phyloP scores from a whole-genome alignment of 2,329 filamentous ascomycete species.

The Coniochaeta sp. region DNA sequence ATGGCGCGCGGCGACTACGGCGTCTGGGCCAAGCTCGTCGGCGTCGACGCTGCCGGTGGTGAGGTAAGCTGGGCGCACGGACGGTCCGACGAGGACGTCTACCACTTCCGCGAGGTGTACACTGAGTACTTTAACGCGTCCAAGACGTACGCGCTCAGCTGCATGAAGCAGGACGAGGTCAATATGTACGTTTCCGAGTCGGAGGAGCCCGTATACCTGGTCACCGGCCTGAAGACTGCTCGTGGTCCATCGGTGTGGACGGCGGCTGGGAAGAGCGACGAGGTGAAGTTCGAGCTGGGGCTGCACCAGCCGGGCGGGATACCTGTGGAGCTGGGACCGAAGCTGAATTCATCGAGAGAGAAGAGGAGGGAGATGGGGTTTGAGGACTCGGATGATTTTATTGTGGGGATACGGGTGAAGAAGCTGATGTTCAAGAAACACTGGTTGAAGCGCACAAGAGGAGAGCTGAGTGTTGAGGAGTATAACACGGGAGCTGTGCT shows the following conservation, averaged over 20 bases:
- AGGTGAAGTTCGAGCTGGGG: not conserved
- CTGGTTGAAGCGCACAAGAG: not conserved
- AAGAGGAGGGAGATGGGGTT: not conserved
- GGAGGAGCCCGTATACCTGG: conserved; percentile 2
- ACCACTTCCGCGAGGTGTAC: not conserved
- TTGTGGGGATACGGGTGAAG: not conserved
- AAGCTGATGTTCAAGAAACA: not conserved
- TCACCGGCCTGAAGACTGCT: conserved; percentile 2
- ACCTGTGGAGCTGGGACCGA: not conserved
- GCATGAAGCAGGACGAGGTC: not conserved
- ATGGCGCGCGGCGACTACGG: not conserved
- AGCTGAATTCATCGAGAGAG: not conserved
- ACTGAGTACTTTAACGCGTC: not conserved
- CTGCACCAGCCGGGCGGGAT: not conserved
- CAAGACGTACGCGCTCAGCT: not conserved
- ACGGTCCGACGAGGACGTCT: not conserved
- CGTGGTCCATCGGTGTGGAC: not conserved
- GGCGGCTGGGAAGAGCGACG: not conserved
- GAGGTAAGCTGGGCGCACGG: not conserved
- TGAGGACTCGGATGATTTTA: not conserved
- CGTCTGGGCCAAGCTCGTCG: not conserved
- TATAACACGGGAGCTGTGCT: not conserved
- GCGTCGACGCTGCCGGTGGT: not conserved
- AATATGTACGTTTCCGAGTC: not conserved
- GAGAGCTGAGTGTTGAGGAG: not conserved